Evolutionary conservation across 2,329 filamentous ascomycete species (phyloP), one percentile per base, ranked within the genome.

Genomic region (Trichophyton schoenleinii): DNA sequence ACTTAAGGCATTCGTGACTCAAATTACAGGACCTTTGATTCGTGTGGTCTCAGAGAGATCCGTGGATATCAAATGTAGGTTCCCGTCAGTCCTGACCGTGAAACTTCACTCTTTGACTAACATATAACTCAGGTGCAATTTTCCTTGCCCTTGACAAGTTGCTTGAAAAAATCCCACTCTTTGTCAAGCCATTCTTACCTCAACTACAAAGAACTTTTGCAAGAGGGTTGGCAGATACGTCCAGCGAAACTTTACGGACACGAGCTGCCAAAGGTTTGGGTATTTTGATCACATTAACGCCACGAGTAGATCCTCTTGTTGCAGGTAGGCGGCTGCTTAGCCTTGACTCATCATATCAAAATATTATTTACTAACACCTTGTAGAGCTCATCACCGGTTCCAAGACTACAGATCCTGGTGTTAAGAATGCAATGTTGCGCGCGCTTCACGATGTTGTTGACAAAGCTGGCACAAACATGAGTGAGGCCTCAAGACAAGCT

Each of bases 201-300:
- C 94, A 99, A 72, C 81, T 99, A 60, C 94, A 99, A 75, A 85
- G 94, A 63, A 99, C 94, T 0, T 99, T 99, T 77, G 92, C 94
- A 62, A 95, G 96, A 75, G 92, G 91, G 48, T 81, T 99, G 58
- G 94, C 94, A 2, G 95, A 99, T 74, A 86, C 91, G 0, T 89
- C 91, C 0, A 97, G 92, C 72, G 92, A 97, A 67, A 79, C 91
- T 20, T 78, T 99, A 63, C 85, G 95, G 66, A 87, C 86, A 63
- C 84, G 95, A 66, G 94, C 95, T 59, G 94, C 94, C 42, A 95
- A 94, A 77, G 94, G 94, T 57, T 78, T 99, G 57, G 94, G 95
- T 63, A 97, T 92, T 8, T 77, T 99, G 64, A 99, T 99, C 77
- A 96, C 91, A 63, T 84, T 96, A 70, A 97, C 92, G 0, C 92